Base-by-base conservation (phyloP, 192 early-diverging fungal species). In the Mortierella alpina region DNA sequence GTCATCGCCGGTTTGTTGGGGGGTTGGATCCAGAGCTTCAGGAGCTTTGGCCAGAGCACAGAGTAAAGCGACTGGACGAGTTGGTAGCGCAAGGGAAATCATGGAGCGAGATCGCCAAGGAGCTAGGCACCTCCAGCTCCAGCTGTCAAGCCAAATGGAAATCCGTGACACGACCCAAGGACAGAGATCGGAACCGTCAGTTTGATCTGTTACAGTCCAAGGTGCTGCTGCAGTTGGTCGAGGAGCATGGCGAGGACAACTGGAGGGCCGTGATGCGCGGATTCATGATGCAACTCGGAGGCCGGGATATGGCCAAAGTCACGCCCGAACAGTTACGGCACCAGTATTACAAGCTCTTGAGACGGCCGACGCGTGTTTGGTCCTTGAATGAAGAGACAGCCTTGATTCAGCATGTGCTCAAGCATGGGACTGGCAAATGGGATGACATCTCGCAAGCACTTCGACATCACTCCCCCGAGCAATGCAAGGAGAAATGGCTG, bases 281-380 rank as follows among this genome's bases (percentile, higher is more conserved):
- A 7, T 80, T 80, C 41, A 80, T 80, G 77, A 58, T 56, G n/a
- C 45, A 64, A 15, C n/a, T 80, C n/a, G 77, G 77, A 54, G 70
- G 58, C 31, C 54, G 64, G 1, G 70, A 72, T 31, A 80, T 80
- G 77, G 70, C 77, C 59, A 80, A 80, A 48, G 66, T 80, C 9
- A 68, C 77, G 18, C 54, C 77, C 1, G 64, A 72, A 44, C 77
- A 80, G 47, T 17, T 80, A 47, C 41, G 65, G 12, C 70, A 80
- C 49, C 69, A 72, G 48, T 80, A 80, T 45, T 56, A 61, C 40
- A 7, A 54, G 0, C 56, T 80, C 18, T 52, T 68, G 45, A 63
- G 77, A 4, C 60, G 54, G 45, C 40, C 65, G 12, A 11, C 53
- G 1, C 44, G 63, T 23, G 20, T 48, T 0, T 80, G 77, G 77